Evolutionary conservation across 2,329 filamentous ascomycete genomes (phyloP), one percentile per base, ranked within the genome.

Genomic region (Stagonosporopsis tanaceti): DNA sequence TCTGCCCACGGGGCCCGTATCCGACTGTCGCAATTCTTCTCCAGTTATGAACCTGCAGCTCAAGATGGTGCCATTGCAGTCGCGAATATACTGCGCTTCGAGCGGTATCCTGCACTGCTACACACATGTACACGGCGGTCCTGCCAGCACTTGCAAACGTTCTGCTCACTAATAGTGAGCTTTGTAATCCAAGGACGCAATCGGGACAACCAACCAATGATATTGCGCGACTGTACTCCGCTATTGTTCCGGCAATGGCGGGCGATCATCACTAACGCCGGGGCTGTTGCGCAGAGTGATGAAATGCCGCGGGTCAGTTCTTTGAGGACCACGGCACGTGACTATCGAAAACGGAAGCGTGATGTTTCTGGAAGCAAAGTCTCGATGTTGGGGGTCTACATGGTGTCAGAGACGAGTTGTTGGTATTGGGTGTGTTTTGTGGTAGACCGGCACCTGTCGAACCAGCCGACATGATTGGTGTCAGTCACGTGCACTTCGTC

Each of bases 181-280:
- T 57, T 57, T 41, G 54, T 57, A 53, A 57, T 57, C 54, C 45
- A 40, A 40, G 30, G 25, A 41, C 34, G 24, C 44, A 53, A 53
- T 53, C 50, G 38, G 37, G 44, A 40, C 9, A 11, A 20, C 32
- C 6, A 22, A n/a, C 56, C 56, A 59, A 59, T 54, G 46, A 59
- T 20, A 40, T 50, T 30, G 32, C 50, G 47, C 45, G 27, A 37
- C n/a, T 5, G 2, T 17, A 22, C 50, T 34, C 50, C 56, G 46
- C 15, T 6, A 46, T 50, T 53, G 12, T 8, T 42, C 39, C 55
- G 54, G 37, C 17, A 20, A 34, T 51, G 47, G 32, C 30, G 48
- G 53, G 39, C 54, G 48, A 52, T 52, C 42, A 28, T 51, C 37
- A 42, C 41, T 30, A 38, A 57, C 15, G 42, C 53, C 38, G 42